Evolutionary conservation across 2,329 filamentous ascomycete genomes (phyloP).

Genomic region (Diaporthe australafricana): DNA sequence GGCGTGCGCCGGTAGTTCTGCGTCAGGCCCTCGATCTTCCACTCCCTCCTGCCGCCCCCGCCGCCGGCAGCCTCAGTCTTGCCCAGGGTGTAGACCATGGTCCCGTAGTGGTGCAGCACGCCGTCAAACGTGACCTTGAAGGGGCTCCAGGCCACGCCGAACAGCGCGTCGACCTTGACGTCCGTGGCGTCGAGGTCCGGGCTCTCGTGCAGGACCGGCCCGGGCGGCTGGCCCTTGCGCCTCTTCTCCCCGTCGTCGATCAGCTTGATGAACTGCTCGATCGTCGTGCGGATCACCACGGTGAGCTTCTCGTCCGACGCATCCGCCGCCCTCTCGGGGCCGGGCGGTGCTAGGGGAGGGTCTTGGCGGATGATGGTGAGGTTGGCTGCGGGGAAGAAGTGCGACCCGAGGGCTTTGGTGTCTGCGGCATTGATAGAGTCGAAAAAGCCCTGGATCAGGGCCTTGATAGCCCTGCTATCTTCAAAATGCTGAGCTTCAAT

Average conservation of each 20-base stretch:
- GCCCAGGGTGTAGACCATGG: conserved; percentile 33
- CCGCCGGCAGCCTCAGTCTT: conserved; percentile 14
- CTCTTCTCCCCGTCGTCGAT: conserved; percentile 30
- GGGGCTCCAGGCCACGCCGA: conserved; percentile 33
- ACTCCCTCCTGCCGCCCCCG: not conserved
- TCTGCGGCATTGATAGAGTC: conserved; percentile 36
- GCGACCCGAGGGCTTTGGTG: conserved; percentile 23
- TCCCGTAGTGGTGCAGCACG: conserved; percentile 36
- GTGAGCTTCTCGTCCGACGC: conserved; percentile 16
- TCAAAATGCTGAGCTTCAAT: conserved; percentile 20
- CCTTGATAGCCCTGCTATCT: conserved; percentile 33
- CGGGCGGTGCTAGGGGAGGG: conserved; percentile 22
- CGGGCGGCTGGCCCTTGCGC: conserved; percentile 24
- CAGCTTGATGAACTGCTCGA: conserved; percentile 34
- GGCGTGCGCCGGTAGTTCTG: conserved; percentile 35
- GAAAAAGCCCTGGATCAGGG: conserved; percentile 35
- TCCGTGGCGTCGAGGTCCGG: conserved; percentile 31
- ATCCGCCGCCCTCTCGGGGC: not conserved
- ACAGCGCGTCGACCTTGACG: conserved; percentile 30
- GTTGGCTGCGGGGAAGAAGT: conserved; percentile 31
- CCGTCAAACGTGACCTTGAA: conserved; percentile 33
- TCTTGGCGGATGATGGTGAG: conserved; percentile 36
- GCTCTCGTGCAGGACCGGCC: conserved; percentile 29
- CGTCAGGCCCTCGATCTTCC: conserved; percentile 33
- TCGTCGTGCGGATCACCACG: conserved; percentile 30